Evolutionary conservation across 176 grass and related monocot genomes (phyloP), one percentile per base, ranked within the genome.

Genomic region (Bothriochloa decipiens): DNA sequence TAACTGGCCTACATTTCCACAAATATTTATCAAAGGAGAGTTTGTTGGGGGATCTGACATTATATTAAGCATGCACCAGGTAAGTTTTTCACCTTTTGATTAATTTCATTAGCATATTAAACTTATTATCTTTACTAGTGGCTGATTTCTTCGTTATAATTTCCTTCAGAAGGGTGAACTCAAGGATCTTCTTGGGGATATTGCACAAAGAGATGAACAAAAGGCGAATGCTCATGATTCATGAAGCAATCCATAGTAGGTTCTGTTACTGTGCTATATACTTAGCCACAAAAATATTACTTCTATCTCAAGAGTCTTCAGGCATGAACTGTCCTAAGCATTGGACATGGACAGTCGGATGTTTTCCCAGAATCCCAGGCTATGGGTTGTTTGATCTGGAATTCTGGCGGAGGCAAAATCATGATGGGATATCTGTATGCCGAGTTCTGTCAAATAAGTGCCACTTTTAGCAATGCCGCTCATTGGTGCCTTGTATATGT

Each of bases 31-130:
- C 37, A 96, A 98, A 27, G 89, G 96, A 82, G 93, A 98, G 62
- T 98, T 98, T 72, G 86, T 98, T 43, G 96, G 96, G 11, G 96
- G 96, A 33, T 95, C 96, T 85, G 96, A 98, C 88, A 96, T 96
- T 58, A 81, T 98, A 75, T 87, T 98, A 65, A 90, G 75, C 81
- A 94, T 96, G 96, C 96, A 98, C 75, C 93, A 96, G 96, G 96
- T 86, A 93, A 87, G 68, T 76, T 77, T 76, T 77, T 73, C n/a
- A n/a, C n/a, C 66, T 50, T 16, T 69, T 3, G 13, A 83, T 58
- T 88, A 11, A 20, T 63, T 37, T 33, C 14, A 27, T 79, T 53
- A 26, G 28, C 36, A n/a, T 14, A 61, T 37, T 70, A 18, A n/a
- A 0, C 64, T 3, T 83, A 79, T 88, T 72, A 37, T 60, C 4